Base-by-base conservation (phyloP, 2,329 filamentous ascomycete species). In the Beauveria sp. region DNA sequence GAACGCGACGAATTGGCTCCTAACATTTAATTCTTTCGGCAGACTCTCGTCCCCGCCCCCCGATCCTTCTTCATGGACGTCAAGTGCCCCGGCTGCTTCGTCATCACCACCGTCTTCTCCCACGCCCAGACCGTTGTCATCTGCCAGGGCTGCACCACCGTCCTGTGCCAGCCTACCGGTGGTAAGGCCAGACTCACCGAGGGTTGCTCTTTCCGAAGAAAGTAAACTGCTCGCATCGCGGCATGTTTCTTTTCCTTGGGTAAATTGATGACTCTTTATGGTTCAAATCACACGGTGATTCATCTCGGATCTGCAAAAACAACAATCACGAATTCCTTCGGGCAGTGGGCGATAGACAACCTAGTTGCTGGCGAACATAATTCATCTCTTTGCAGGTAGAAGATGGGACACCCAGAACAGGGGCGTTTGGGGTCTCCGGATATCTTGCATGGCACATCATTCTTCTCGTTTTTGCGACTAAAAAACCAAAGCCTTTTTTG, bases 1-100 rank as follows among this genome's bases (percentile, higher is more conserved):
- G 50, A 34, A 45, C 50, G n/a, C 63, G 34, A 64, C 38, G 62
- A 62, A 64, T 52, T 20, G 53, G 65, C 69, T 64, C 50, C 68
- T 67, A 64, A 66, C 62, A 59, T 45, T 3, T 20, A 43, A 16
- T 38, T 51, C 16, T 45, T 8, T 31, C 10, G 34, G 46, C 71
- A 96, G 92, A 92, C 86, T 71, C 90, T 99, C 74, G 95, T 99
- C 78, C 95, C 95, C 75, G 89, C 87, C 70, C 95, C 95, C 75
- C 91, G 95, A 80, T 98, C 93, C 71, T 99, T 98, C 90, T 99
- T 99, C 91, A 99, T 99, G 95, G 95, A 99, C 79, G 95, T 99
- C 86, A 99, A 99, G 90, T 99, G 95, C 90, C 95, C 95, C 79
- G 95, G 95, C 76, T 99, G 95, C 91, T 99, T 98, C 89, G 97